Evolutionary conservation across 1,284 basidiomycete species (phyloP).

Genomic region (Cutaneotrichosporon sp.): DNA sequence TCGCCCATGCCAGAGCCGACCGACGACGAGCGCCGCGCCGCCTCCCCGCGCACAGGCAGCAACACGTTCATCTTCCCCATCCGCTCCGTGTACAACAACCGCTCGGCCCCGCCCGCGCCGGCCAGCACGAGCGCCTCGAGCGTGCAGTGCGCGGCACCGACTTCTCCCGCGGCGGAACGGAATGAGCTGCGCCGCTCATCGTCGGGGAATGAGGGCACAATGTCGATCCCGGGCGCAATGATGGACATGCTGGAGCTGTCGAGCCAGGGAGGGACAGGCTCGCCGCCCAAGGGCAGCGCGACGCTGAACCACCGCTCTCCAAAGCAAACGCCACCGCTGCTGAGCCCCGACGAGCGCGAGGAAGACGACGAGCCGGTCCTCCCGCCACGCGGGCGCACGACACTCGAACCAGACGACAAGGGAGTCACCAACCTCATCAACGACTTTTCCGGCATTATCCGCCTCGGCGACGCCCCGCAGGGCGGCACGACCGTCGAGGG

Average conservation of each 20-base stretch:
- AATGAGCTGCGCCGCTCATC: no score
- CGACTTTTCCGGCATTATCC: conserved; percentile 41
- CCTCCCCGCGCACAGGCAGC: not conserved
- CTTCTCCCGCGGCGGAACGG: no score
- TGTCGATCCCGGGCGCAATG: no score
- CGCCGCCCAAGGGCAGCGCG: no score
- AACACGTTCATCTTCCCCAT: conserved; percentile 48
- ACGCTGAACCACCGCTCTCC: not conserved
- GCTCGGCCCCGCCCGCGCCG: not conserved
- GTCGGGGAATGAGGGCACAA: no score
- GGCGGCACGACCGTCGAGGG: not conserved
- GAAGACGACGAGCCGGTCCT: no score
- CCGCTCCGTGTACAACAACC: conserved; percentile 36
- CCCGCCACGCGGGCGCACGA: conserved; percentile 5
- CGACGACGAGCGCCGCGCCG: not conserved
- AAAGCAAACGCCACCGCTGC: not conserved
- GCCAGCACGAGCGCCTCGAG: not conserved
- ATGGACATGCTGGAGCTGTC: no score
- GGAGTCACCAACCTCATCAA: conserved; percentile 30
- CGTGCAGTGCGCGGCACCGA: no score
- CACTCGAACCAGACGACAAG: conserved; percentile 33
- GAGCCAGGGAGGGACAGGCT: no score
- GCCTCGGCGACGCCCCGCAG: conserved; percentile 28
- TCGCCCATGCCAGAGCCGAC: not conserved
- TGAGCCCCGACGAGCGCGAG: no score